These are phyloP conservation scores for Zoysia japonica DNA, from an alignment of 176 grass and related monocot species.

Conservation along the genomic window DNA sequence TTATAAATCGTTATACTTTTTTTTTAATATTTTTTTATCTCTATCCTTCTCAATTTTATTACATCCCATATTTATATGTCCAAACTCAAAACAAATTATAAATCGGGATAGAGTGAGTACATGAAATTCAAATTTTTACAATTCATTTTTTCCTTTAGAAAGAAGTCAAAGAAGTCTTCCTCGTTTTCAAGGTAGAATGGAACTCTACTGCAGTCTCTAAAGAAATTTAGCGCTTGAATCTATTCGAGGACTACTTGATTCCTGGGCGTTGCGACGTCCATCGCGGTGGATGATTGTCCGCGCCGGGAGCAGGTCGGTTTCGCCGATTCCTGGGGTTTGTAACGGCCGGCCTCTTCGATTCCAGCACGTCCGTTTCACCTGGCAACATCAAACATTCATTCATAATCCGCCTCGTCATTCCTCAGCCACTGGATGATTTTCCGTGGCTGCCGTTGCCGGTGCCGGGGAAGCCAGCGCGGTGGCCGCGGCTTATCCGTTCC, in stretches of 20 bases:
- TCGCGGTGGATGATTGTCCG: not conserved
- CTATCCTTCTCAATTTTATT: too few species aligned
- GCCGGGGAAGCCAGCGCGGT: not conserved
- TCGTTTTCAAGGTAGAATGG: not conserved
- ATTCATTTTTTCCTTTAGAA: too few species aligned
- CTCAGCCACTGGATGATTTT: slow-evolving; percentile 10
- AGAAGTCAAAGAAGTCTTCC: not conserved
- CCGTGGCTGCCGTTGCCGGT: not conserved
- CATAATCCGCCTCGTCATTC: not conserved
- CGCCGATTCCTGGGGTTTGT: too few species aligned
- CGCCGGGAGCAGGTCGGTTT: too few species aligned
- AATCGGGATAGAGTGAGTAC: too few species aligned
- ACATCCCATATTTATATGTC: too few species aligned
- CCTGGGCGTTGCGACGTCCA: not conserved
- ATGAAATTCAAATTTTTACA: too few species aligned
- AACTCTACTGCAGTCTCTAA: not conserved
- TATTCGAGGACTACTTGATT: not conserved
- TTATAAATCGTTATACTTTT: too few species aligned
- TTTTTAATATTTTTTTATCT: too few species aligned
- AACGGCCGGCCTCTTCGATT: not conserved
- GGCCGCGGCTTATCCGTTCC: not conserved
- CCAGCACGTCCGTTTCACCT: not conserved
- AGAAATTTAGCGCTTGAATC: not conserved
- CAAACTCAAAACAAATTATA: too few species aligned
- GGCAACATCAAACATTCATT: not conserved